phyloP scores from a whole-genome alignment of 106 monocot genomes.

The Dendrobium catenatum region DNA sequence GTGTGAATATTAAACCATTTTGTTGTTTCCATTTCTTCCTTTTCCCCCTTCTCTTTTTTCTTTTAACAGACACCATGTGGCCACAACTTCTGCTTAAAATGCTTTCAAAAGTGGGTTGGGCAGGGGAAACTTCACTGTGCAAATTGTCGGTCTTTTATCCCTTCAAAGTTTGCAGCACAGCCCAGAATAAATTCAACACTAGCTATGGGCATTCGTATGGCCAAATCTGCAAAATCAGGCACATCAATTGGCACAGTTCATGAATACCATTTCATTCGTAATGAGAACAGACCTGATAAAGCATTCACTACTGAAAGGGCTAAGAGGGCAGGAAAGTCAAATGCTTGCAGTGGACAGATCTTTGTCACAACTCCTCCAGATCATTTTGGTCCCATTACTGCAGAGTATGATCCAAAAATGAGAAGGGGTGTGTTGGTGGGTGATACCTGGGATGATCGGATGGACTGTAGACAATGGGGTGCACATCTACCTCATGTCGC shows the following conservation, averaged over 20 bases:
- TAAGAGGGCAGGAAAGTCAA: constrained; percentile 47
- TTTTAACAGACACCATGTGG: constrained; percentile 39
- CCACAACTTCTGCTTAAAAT: constrained; percentile 60
- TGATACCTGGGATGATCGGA: constrained; percentile 47
- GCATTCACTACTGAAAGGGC: constrained; percentile 54
- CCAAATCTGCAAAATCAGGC: constrained; percentile 28
- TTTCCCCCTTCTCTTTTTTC: background rate
- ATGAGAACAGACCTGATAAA: constrained; percentile 47
- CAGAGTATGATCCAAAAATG: constrained; percentile 44
- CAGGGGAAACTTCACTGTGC: constrained; percentile 38
- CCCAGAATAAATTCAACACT: constrained; percentile 51
- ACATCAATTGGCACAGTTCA: constrained; percentile 11
- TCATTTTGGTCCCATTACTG: constrained; percentile 51
- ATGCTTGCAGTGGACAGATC: constrained; percentile 56
- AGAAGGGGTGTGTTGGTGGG: constrained; percentile 49
- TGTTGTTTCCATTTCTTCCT: background rate
- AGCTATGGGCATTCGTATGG: constrained; percentile 45
- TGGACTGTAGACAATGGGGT: constrained; percentile 65
- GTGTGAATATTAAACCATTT: background rate
- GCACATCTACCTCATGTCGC: constrained; percentile 61
- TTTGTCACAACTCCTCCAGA: constrained; percentile 57
- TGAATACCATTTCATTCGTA: constrained; percentile 34
- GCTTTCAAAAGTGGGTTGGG: constrained; percentile 49
- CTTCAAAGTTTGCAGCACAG: constrained; percentile 29
- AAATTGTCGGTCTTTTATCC: constrained; percentile 43